A percentile compares a stretch with the other conserved stretches of the same genome.
Conservation (phyloP, 1,284 basidiomycete genomes). For the Irpex sp. region DNA sequence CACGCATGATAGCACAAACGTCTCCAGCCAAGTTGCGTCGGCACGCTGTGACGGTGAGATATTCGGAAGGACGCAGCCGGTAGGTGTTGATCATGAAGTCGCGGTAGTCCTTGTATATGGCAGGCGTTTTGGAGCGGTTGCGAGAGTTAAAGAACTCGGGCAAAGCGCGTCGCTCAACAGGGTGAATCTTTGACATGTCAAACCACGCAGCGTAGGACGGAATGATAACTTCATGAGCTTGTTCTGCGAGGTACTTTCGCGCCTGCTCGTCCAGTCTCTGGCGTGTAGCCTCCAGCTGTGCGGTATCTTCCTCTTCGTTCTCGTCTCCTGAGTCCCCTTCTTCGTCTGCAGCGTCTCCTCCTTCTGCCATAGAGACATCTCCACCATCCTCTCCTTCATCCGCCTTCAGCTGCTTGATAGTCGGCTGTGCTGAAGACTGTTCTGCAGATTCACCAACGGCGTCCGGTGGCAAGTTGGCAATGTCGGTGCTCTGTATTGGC, state of each 20-base stretch:
- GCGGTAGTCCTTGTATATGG: constrained; percentile 98
- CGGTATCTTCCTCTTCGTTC: constrained; percentile 76
- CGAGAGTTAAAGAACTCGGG: constrained; percentile 99
- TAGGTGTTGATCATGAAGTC: constrained; percentile 99
- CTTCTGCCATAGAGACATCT: constrained; percentile 74
- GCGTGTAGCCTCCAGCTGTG: constrained; percentile 76
- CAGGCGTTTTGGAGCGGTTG: constrained; percentile 93
- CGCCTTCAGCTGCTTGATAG: constrained; percentile 50
- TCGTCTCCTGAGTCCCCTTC: constrained; percentile 69
- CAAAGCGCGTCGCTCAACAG: constrained; percentile 88
- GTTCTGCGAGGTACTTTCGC: constrained; percentile 91
- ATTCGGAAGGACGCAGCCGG: constrained; percentile 90
- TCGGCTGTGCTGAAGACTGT: constrained; percentile 41
- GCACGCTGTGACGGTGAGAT: constrained; percentile 97
- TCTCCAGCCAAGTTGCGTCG: constrained; percentile 95
- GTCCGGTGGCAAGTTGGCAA: constrained; percentile 64
- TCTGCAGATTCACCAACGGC: constrained; percentile 26
- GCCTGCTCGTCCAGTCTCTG: constrained; percentile 82
- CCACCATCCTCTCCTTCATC: constrained; percentile 64
- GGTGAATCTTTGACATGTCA: constrained; percentile 90
- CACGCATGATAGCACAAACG: constrained; percentile 98
- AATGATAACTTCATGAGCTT: constrained; percentile 96
- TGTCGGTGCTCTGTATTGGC: constrained; percentile 64
- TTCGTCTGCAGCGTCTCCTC: constrained; percentile 63
- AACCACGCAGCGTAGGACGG: constrained; percentile 99